These are phyloP conservation scores for Jatropha curcas DNA, from an alignment of 345 rosid genomes.

Conservation along the genomic window DNA sequence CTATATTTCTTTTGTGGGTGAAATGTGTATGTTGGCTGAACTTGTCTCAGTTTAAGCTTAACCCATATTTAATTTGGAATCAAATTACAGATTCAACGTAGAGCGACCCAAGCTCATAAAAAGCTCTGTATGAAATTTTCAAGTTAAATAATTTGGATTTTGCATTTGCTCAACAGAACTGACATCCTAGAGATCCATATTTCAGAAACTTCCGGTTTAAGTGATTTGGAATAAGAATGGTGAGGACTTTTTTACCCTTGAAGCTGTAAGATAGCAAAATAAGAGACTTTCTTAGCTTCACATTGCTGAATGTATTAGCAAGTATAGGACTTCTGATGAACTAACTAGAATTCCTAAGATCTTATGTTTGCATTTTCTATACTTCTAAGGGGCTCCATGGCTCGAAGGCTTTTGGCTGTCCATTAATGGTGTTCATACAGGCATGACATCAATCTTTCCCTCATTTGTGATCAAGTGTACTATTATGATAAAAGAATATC, in stretches of 20 bases:
- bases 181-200: background rate
- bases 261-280: too few relatives aligned
- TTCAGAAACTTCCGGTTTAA: background rate
- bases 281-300: background rate
- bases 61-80: too few relatives aligned
- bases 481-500: too few relatives aligned
- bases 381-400: background rate
- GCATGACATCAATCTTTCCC: background rate
- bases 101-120: too few relatives aligned
- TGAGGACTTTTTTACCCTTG: background rate
- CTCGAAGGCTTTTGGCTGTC: background rate
- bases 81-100: too few relatives aligned
- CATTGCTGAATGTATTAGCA: background rate
- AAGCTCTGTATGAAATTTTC: too few relatives aligned
- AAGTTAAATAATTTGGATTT: too few relatives aligned
- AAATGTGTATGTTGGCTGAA: too few relatives aligned
- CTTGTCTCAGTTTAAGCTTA: too few relatives aligned
- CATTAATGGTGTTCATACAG: background rate
- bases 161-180: background rate
- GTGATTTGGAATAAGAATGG: background rate
- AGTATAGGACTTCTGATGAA: background rate
- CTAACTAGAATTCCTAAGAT: background rate
- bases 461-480: background rate
- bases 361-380: background rate
- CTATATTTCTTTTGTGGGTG: too few relatives aligned